These are phyloP conservation scores for Tolypocladium endophyticum DNA, from an alignment of 2,329 filamentous ascomycete species.

Conservation along the genomic window DNA sequence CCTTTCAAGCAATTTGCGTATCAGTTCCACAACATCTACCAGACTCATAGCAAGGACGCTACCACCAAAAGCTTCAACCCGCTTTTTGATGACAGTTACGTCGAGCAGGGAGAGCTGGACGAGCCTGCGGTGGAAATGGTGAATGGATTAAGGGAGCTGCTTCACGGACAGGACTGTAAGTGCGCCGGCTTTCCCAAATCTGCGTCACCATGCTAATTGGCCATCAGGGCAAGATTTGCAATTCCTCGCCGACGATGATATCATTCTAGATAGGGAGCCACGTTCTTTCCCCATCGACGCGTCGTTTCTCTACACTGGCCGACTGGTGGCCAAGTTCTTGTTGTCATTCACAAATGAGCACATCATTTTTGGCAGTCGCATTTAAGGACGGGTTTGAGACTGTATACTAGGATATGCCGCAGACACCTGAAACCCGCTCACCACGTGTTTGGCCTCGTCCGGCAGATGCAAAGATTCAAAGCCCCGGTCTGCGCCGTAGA, in stretches of 20 bases:
- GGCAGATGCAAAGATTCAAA: too few relatives aligned
- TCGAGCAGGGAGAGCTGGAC: conserved; percentile 35
- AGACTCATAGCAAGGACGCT: conserved; percentile 41
- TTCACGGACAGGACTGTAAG: conserved; percentile 35
- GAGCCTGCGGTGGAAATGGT: conserved; percentile 34
- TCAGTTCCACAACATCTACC: conserved; percentile 50
- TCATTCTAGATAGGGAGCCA: conserved; percentile 32
- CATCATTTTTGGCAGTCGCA: conserved; percentile 30
- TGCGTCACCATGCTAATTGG: conserved; percentile 1
- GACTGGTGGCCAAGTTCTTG: conserved; percentile 42
- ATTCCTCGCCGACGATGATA: conserved; percentile 34
- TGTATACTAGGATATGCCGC: too few relatives aligned
- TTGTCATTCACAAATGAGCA: conserved; percentile 42
- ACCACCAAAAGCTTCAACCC: conserved; percentile 44
- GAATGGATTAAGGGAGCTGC: conserved; percentile 29
- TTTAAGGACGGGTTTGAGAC: conserved; percentile 2
- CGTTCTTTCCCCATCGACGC: conserved; percentile 37
- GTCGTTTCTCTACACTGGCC: conserved; percentile 39
- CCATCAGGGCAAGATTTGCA: conserved; percentile 23
- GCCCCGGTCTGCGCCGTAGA: too few relatives aligned
- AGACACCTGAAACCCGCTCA: too few relatives aligned
- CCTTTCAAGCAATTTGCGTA: conserved; percentile 51
- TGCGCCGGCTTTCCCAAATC: conserved; percentile 4
- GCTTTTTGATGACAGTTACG: conserved; percentile 32
- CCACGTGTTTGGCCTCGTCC: too few relatives aligned